phyloP scores from a whole-genome alignment of 495 filamentous ascomycete species.

The Penicillium longicatenatum region DNA sequence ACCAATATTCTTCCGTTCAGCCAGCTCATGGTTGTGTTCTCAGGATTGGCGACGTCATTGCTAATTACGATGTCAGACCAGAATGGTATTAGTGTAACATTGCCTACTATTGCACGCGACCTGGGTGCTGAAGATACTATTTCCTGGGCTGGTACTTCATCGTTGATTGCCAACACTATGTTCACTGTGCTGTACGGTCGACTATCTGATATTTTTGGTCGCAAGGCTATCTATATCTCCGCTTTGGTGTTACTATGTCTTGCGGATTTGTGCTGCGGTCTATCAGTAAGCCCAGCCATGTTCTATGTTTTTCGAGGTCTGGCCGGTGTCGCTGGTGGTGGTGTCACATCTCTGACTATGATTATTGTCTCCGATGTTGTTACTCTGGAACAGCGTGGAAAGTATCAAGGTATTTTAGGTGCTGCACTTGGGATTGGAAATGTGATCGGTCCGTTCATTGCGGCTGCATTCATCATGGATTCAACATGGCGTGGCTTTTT shows the following conservation, averaged over 20 bases:
- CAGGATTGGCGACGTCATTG: constrained; percentile 52
- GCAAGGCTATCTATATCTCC: constrained; percentile 52
- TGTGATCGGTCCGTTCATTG: constrained; percentile 48
- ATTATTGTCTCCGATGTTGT: constrained; percentile 54
- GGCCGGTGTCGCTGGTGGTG: constrained; percentile 56
- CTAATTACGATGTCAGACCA: constrained; percentile 64
- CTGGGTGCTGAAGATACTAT: constrained; percentile 60
- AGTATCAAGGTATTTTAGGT: constrained; percentile 49
- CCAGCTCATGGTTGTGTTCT: constrained; percentile 59
- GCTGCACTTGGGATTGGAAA: constrained; percentile 46
- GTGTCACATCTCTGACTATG: constrained; percentile 53
- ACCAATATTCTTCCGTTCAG: constrained; percentile 60
- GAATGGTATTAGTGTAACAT: constrained; percentile 60
- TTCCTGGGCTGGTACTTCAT: constrained; percentile 78
- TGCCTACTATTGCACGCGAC: constrained; percentile 62
- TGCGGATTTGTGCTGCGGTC: constrained; percentile 55
- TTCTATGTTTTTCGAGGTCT: constrained; percentile 59
- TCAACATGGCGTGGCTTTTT: constrained; percentile 55
- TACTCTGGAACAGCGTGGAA: constrained; percentile 46
- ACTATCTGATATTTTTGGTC: constrained; percentile 60
- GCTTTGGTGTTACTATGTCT: constrained; percentile 52
- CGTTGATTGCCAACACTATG: constrained; percentile 71
- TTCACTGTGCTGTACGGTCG: constrained; percentile 65
- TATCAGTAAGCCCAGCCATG: constrained; percentile 51
- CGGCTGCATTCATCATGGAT: constrained; percentile 44